Percentiles rank a stretch among this genome's conserved stretches.
These are phyloP conservation scores for Bipolaris victoriae DNA, from an alignment of 2,329 filamentous ascomycete species.

Conservation along the genomic window DNA sequence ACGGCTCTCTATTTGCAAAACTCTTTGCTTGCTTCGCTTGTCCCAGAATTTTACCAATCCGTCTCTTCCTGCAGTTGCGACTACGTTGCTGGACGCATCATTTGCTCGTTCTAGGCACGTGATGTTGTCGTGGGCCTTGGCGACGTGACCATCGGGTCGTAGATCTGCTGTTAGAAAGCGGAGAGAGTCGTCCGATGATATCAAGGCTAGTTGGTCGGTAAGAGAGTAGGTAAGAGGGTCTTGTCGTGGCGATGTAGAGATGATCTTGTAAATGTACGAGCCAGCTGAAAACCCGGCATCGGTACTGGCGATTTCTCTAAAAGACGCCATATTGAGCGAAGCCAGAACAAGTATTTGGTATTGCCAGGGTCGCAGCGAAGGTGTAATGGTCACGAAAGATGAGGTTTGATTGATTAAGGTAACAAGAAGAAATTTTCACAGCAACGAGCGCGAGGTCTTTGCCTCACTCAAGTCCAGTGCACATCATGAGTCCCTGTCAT, in stretches of 20 bases:
- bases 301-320: constrained; percentile 24
- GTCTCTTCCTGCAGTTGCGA: constrained; percentile 75
- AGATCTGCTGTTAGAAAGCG: constrained; percentile 65
- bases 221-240: constrained; percentile 40
- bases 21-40: constrained; percentile 60
- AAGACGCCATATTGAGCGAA: constrained; percentile 25
- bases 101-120: constrained; percentile 67
- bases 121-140: constrained; percentile 66
- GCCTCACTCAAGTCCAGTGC: neutral
- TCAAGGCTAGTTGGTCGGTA: constrained; percentile 60
- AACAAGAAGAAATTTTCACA: constrained; percentile 23
- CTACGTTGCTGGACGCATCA: constrained; percentile 55
- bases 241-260: constrained; percentile 41
- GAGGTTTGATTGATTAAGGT: constrained; percentile 3
- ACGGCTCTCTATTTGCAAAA: constrained; percentile 46
- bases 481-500: neutral
- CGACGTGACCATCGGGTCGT: constrained; percentile 57
- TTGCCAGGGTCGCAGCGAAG: neutral
- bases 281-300: constrained; percentile 39
- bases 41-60: constrained; percentile 72
- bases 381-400: neutral
- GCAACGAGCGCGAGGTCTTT: constrained; percentile 5
- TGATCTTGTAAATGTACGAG: constrained; percentile 50
- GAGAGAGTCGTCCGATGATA: constrained; percentile 74
- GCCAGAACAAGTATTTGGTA: neutral